Conservation (phyloP, 495 filamentous ascomycete genomes). For the Hypomontagnella submonticulosa region DNA sequence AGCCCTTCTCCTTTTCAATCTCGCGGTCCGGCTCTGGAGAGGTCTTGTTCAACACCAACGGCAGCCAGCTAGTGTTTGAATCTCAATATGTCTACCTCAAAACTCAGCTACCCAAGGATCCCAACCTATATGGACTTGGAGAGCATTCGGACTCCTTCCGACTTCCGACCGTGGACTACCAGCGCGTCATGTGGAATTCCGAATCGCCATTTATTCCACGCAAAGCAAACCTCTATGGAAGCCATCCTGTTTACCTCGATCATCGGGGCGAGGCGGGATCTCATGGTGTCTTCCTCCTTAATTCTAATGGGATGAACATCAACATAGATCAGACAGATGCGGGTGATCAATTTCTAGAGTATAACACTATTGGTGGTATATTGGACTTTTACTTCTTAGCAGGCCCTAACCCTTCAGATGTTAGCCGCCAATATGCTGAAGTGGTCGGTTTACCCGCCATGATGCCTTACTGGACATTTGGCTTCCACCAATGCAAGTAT, state of each 20-base stretch:
- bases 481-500: constrained; percentile 85
- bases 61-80: constrained; percentile 76
- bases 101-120: constrained; percentile 72
- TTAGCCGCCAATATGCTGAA: constrained; percentile 77
- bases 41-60: constrained; percentile 79
- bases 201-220: constrained; percentile 69
- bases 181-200: constrained; percentile 80
- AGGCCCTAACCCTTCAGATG: constrained; percentile 76
- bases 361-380: constrained; percentile 82
- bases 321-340: constrained; percentile 72
- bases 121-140: constrained; percentile 82
- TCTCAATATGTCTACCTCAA: constrained; percentile 78
- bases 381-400: constrained; percentile 86
- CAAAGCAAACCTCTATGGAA: constrained; percentile 78
- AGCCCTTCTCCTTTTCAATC: constrained; percentile 83
- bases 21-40: constrained; percentile 68
- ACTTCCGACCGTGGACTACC: constrained; percentile 76
- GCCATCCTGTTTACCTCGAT: constrained; percentile 85
- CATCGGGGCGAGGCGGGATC: constrained; percentile 72
- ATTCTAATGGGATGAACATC: constrained; percentile 87
- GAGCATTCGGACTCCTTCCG: constrained; percentile 80
- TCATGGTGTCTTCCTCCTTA: constrained; percentile 83
- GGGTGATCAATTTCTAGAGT: constrained; percentile 81
- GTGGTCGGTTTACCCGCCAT: constrained; percentile 76
- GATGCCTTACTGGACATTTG: constrained; percentile 89